A percentile compares a stretch with the other conserved stretches of the same genome.
These are phyloP conservation scores for Picea sitchensis DNA, from an alignment of 75 land plant species.

Conservation along the genomic window DNA sequence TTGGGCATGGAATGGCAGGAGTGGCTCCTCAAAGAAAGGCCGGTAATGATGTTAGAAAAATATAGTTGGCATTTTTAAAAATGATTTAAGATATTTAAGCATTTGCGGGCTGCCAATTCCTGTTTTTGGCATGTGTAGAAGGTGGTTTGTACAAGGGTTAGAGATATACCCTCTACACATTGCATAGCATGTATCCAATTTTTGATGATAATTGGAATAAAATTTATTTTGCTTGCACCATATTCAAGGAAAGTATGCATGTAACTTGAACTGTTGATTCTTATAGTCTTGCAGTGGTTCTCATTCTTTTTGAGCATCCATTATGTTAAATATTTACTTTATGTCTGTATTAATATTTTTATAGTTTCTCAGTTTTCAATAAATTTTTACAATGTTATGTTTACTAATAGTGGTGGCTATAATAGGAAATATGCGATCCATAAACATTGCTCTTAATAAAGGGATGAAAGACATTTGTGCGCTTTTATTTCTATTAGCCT, in stretches of 20 bases:
- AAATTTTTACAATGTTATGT: neutral
- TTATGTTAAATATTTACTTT: neutral
- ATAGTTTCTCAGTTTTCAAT: neutral
- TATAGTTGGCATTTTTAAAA: neutral
- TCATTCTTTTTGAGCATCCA: neutral
- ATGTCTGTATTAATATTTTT: neutral
- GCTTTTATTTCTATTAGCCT: neutral
- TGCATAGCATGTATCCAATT: neutral
- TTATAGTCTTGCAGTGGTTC: neutral
- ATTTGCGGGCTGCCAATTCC: neutral
- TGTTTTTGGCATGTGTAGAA: neutral
- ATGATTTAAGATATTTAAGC: neutral
- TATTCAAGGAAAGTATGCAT: neutral
- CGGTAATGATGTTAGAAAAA: neutral
- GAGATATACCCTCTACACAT: neutral
- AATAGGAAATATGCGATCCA: neutral
- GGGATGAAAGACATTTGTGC: neutral
- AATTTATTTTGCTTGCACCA: conserved; percentile 3
- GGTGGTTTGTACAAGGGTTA: neutral
- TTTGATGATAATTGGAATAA: neutral
- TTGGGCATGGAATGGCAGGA: conserved; percentile 6
- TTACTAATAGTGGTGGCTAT: neutral
- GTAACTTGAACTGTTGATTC: neutral
- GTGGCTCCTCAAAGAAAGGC: neutral
- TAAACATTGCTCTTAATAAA: neutral